Conservation (phyloP, 176 grass and related monocot species). For the Neostapfia colusana region DNA sequence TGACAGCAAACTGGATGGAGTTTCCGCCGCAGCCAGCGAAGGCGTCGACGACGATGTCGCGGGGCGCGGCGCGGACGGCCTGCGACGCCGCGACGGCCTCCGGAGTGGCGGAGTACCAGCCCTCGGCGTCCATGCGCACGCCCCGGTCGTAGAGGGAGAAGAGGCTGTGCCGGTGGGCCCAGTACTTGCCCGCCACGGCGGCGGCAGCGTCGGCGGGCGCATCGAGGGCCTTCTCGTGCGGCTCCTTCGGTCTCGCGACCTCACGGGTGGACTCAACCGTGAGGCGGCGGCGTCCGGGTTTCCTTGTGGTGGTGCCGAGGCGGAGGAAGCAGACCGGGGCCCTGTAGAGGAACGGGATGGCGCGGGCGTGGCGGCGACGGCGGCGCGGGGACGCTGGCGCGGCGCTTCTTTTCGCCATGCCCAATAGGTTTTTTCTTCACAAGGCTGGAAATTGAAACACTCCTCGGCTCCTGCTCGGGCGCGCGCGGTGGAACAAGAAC, state of each 20-base stretch:
- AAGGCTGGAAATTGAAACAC: not conserved
- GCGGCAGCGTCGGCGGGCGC: not conserved
- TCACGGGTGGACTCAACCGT: not conserved
- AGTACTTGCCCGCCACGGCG: conserved; percentile 55
- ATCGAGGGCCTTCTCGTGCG: not conserved
- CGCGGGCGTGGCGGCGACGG: not conserved
- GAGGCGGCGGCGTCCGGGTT: not conserved
- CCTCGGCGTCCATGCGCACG: conserved; percentile 71
- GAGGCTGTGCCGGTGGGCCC: conserved; percentile 53
- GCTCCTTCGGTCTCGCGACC: not conserved
- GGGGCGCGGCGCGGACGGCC: conserved; percentile 39
- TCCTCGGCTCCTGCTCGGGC: not conserved
- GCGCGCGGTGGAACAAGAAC: not conserved
- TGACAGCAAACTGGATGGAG: conserved; percentile 72
- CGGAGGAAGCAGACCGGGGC: conserved; percentile 17
- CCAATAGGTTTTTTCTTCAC: not conserved
- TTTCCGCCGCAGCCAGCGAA: conserved; percentile 71
- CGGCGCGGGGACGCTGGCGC: not conserved
- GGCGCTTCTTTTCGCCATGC: not conserved
- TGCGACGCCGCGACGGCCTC: conserved; percentile 62
- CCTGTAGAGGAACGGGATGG: not conserved
- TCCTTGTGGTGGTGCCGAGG: not conserved
- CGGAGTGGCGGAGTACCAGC: conserved; percentile 71
- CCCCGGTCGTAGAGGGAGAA: conserved; percentile 70
- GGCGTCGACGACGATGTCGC: conserved; percentile 53